Evolutionary conservation across 805 yeast genomes (phyloP).

Genomic region (Sugiyamaella chiloensis): DNA sequence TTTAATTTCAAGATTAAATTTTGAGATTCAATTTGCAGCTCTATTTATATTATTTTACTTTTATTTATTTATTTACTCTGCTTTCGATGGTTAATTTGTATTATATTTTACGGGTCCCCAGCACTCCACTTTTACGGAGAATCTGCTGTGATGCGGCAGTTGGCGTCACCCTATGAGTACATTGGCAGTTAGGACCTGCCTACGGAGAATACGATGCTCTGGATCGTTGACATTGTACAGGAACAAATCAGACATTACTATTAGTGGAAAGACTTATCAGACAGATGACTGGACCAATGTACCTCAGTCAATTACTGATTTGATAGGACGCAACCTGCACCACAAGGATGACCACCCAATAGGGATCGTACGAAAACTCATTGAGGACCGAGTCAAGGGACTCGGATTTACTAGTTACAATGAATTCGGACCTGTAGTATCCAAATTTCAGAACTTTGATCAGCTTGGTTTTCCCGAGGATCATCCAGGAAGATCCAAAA

Average conservation of each 20-base stretch:
- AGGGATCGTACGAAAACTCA: constrained; percentile 73
- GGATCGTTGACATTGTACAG: neutral
- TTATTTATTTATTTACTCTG: too few species aligned
- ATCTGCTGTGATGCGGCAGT: too few species aligned
- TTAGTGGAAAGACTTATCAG: constrained; percentile 51
- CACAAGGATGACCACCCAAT: constrained; percentile 77
- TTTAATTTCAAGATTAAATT: too few species aligned
- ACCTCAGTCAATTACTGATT: constrained; percentile 63
- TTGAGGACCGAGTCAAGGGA: constrained; percentile 63
- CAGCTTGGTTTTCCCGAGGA: constrained; percentile 85
- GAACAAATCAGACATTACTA: constrained; percentile 13
- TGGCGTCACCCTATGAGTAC: too few species aligned
- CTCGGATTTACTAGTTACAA: constrained; percentile 71
- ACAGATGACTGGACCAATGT: constrained; percentile 84
- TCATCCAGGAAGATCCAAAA: constrained; percentile 89
- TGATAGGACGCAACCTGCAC: constrained; percentile 74
- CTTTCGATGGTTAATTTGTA: too few species aligned
- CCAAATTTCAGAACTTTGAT: constrained; percentile 83
- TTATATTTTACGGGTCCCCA: too few species aligned
- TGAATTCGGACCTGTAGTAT: constrained; percentile 78
- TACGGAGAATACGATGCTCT: neutral
- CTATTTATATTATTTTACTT: too few species aligned
- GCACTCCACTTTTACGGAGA: too few species aligned
- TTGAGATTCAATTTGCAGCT: too few species aligned
- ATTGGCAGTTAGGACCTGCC: too few species aligned